These are phyloP conservation scores for Alternaria rosae DNA, from an alignment of 2,329 filamentous ascomycete genomes.

Conservation along the genomic window DNA sequence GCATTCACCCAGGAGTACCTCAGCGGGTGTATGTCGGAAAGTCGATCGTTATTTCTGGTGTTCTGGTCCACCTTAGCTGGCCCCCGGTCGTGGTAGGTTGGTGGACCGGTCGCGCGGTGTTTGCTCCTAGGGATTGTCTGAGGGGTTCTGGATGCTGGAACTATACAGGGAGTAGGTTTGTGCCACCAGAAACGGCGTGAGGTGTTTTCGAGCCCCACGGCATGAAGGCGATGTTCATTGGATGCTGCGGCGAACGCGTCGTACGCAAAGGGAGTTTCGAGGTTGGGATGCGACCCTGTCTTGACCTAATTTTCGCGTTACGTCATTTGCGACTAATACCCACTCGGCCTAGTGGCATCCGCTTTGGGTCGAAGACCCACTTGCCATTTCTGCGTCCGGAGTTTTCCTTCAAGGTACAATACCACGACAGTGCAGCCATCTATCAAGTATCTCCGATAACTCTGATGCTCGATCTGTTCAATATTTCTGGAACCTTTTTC, in stretches of 20 bases:
- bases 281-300: not conserved
- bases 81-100: not conserved
- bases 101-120: not conserved
- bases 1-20: not conserved
- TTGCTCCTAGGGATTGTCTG: not conserved
- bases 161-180: not conserved
- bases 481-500: too few relatives aligned
- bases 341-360: not conserved
- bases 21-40: not conserved
- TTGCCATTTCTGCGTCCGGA: not conserved
- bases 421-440: not conserved
- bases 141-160: not conserved
- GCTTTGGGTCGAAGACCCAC: not conserved
- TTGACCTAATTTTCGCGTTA: not conserved
- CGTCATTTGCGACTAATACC: not conserved
- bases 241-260: not conserved
- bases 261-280: not conserved
- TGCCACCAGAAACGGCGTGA: not conserved
- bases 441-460: not conserved
- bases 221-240: not conserved
- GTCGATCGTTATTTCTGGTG: conserved; percentile 1
- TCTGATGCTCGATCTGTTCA: too few relatives aligned
- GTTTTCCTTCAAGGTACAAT: not conserved
- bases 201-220: not conserved
- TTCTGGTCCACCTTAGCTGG: not conserved